phyloP scores from a whole-genome alignment of 1,139 yeast genomes.

The Suhomyces anneliseae region DNA sequence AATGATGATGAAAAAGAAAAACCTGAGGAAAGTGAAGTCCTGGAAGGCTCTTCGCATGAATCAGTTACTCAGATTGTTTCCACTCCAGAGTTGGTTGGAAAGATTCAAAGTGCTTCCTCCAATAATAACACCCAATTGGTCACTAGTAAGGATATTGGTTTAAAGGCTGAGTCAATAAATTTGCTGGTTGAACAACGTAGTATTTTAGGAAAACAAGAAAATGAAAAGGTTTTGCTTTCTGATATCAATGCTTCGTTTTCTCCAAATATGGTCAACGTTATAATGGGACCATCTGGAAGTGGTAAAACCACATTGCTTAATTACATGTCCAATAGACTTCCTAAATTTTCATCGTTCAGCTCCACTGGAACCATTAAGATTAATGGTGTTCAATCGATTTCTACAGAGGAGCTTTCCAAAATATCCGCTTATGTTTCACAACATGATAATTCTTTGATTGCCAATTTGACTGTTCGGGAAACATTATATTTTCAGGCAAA shows the following conservation, averaged over 20 bases:
- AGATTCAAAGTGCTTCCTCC: background rate
- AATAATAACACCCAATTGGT: no score
- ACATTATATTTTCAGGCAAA: constrained; percentile 26
- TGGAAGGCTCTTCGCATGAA: background rate
- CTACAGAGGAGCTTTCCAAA: constrained; percentile 16
- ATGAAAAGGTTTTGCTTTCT: constrained; percentile 15
- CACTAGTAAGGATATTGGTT: constrained; percentile 9
- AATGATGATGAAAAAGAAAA: constrained; percentile 8
- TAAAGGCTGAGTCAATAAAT: constrained; percentile 21
- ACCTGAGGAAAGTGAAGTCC: background rate
- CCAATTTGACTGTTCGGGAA: constrained; percentile 26
- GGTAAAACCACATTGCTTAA: constrained; percentile 28
- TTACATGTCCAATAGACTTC: constrained; percentile 19
- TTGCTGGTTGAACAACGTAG: constrained; percentile 18
- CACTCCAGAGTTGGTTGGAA: background rate
- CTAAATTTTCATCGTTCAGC: constrained; percentile 12
- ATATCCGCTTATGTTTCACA: constrained; percentile 26
- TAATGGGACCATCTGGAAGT: constrained; percentile 31
- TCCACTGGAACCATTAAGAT: constrained; percentile 17
- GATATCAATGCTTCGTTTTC: constrained; percentile 19
- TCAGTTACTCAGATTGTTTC: background rate
- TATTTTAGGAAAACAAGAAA: constrained; percentile 2
- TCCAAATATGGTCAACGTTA: constrained; percentile 22
- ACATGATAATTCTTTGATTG: constrained; percentile 24
- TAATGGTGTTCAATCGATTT: constrained; percentile 16